Evolutionary conservation across 805 yeast species (phyloP).

Genomic region (Candida sphagnicola): DNA sequence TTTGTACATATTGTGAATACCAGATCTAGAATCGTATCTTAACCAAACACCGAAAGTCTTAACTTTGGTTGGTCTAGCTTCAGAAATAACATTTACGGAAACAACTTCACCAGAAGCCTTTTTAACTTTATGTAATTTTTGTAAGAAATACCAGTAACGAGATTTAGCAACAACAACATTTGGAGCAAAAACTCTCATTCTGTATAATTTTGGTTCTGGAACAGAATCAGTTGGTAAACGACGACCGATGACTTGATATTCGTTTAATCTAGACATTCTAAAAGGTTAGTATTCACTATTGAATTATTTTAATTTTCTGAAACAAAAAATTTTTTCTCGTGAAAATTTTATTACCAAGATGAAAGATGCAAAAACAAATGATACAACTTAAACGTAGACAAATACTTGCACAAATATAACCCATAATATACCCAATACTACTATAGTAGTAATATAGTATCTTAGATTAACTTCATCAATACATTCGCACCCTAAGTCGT

Average conservation of each 20-base stretch:
- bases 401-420: no score
- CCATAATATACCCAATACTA: no score
- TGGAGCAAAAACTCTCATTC: slow-evolving; percentile 99
- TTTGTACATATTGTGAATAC: slow-evolving; percentile 99
- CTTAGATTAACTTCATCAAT: no score
- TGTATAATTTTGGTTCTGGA: slow-evolving; percentile 99
- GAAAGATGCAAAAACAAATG: background rate
- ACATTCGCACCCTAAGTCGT: no score
- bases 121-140: slow-evolving; percentile 99
- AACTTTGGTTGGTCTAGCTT: slow-evolving; percentile 97
- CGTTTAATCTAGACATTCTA: slow-evolving; percentile 89
- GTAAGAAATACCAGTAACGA: slow-evolving; percentile 99
- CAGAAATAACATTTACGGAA: slow-evolving; percentile 85
- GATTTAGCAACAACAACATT: slow-evolving; percentile 99
- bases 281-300: slow-evolving; percentile 19
- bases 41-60: slow-evolving; percentile 99
- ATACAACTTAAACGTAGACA: no score
- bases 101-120: slow-evolving; percentile 99
- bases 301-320: no score
- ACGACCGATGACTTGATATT: slow-evolving; percentile 99
- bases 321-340: background rate
- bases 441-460: no score
- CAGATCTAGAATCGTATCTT: slow-evolving; percentile 99
- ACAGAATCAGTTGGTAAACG: slow-evolving; percentile 98
- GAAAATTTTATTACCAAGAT: background rate